Conservation (phyloP, 164 flowering plant genomes). For the Vitis riparia region DNA sequence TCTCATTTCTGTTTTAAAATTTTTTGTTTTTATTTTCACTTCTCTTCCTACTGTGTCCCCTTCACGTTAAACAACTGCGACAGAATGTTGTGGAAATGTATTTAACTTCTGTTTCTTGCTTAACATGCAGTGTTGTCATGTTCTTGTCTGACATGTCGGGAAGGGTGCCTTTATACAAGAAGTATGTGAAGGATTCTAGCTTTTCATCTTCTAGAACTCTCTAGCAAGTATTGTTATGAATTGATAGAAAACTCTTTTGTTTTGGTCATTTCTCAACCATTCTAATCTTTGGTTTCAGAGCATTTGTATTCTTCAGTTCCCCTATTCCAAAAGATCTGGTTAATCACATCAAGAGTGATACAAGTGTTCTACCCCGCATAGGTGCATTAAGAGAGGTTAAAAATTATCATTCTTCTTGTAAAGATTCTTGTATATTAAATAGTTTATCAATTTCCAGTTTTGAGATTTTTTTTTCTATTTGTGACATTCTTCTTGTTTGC, state of each 20-base stretch:
- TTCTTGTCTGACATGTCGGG: conserved; percentile 99
- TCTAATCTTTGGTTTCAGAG: conserved; percentile 45
- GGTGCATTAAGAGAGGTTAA: conserved; percentile 94
- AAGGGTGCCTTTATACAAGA: conserved; percentile 89
- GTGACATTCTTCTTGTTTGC: conserved; percentile 11
- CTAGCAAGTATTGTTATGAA: background rate
- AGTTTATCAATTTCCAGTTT: conserved; percentile 2
- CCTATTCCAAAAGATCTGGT: conserved; percentile 82
- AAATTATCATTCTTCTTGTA: conserved; percentile 10
- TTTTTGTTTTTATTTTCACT: background rate
- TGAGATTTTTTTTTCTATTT: background rate
- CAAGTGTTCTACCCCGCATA: conserved; percentile 90
- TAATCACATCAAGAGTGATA: conserved; percentile 72
- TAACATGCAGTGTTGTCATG: conserved; percentile 82
- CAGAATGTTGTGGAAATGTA: background rate
- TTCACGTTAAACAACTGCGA: background rate
- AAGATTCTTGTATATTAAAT: background rate
- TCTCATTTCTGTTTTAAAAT: background rate
- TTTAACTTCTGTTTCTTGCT: conserved; percentile 17
- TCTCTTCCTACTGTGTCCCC: background rate
- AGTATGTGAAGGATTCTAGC: conserved; percentile 47
- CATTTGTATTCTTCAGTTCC: conserved; percentile 90
- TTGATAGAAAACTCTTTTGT: background rate
- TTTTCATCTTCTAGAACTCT: background rate
- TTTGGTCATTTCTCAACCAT: conserved; percentile 2